These are phyloP conservation scores for Echinosophora koreensis DNA, from an alignment of 306 rosid genomes.

Conservation along the genomic window DNA sequence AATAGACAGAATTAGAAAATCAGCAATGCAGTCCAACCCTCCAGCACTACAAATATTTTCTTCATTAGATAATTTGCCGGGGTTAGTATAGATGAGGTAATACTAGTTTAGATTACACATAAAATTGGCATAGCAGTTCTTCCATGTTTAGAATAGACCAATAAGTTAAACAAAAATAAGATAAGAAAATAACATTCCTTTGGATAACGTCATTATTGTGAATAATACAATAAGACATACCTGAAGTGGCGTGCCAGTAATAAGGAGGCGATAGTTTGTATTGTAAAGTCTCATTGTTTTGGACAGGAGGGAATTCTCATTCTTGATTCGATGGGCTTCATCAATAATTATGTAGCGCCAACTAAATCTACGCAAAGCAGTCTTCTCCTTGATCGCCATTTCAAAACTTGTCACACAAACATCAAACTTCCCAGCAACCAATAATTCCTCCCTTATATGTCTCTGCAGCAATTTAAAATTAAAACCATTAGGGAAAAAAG, in stretches of 20 bases:
- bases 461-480: constrained; percentile 61
- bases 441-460: constrained; percentile 82
- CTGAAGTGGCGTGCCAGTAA: constrained; percentile 99
- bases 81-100: constrained; percentile 6
- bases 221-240: constrained; percentile 52
- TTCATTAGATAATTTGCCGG: constrained; percentile 1
- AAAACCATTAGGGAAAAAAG: constrained; percentile 14
- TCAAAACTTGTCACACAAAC: constrained; percentile 98
- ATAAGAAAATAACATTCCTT: neutral
- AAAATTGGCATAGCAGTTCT: constrained; percentile 32
- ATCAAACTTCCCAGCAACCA: constrained; percentile 98
- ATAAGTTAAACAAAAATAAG: neutral
- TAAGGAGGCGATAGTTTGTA: constrained; percentile 93
- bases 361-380: constrained; percentile 88
- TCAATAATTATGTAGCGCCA: constrained; percentile 99
- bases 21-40: constrained; percentile 17
- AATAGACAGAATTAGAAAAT: constrained; percentile 11
- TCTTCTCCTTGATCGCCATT: constrained; percentile 98
- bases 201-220: neutral
- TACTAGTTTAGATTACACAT: constrained; percentile 2
- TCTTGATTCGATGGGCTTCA: constrained; percentile 99
- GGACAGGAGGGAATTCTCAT: constrained; percentile 94
- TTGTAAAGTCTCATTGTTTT: constrained; percentile 94
- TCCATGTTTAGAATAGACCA: constrained; percentile 17
- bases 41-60: constrained; percentile 31